Base-by-base conservation (phyloP, 768 basidiomycete genomes). In the Punctularia strigosozonata region DNA sequence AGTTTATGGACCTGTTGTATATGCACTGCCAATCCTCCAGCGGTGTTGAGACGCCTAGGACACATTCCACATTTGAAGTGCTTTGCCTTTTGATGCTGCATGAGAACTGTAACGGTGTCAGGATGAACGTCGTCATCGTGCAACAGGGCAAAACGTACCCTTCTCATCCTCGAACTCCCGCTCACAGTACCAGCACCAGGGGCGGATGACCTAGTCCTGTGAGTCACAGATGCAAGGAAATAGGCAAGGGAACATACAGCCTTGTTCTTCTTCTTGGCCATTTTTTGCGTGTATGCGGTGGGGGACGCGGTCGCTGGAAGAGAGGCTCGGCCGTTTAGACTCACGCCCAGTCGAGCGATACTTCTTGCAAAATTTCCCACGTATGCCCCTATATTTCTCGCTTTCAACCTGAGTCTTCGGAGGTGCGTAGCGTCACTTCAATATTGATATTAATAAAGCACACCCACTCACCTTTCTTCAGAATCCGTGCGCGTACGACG, bases 161-260 rank as follows among this genome's bases (percentile, higher is more conserved):
- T 97, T 98, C 61, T 97, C 92, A 73, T 99, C 95, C 62, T 98
- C 92, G 51, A 99, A 99, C 61, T 95, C 94, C 56, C 94, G 77
- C 62, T 98, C 92, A 66, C 91, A 98, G 59, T 98, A 98, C 92
- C 92, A 97, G 65, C 92, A 97, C 90, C 92, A 95, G 13, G 88
- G 87, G 4, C 83, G 78, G 46, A 90, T 73, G 46, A 88, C 61
- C 87, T 90, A 43, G 6, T 23, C 15, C 10, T 5, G 25, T 32
- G 40, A 52, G 35, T 47, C 37, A 45, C 30, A 13, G 17, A 12
- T 3, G 20, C 25, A 4, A 25, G 20, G 10, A 10, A n/a, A 18
- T 20, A 2, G 4, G 23, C 3, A 44, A 26, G 12, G 14, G 7
- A 34, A 6, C 18, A 19, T 23, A 60, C 68, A 62, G 66, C 65